phyloP scores from a whole-genome alignment of 1,284 basidiomycete species.

The Puccinia brachypodii region DNA sequence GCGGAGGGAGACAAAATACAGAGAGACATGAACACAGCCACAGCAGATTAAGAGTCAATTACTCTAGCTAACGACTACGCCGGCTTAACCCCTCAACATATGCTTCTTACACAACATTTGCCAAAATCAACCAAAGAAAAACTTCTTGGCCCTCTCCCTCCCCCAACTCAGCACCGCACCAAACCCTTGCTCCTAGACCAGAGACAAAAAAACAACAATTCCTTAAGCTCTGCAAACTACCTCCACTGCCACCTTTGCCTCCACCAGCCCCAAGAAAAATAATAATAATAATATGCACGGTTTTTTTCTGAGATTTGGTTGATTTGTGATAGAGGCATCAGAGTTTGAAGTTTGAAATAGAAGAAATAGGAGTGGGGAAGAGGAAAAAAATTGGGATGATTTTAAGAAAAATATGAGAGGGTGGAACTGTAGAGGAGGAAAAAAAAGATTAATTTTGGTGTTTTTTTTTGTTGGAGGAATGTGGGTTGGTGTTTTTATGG shows the following conservation, averaged over 20 bases:
- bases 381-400: too few relatives aligned
- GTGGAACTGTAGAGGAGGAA: too few relatives aligned
- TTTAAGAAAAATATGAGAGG: too few relatives aligned
- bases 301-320: too few relatives aligned
- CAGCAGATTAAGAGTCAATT: neutral
- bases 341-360: too few relatives aligned
- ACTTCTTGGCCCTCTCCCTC: neutral
- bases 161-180: neutral
- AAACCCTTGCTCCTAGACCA: neutral
- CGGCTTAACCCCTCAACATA: neutral
- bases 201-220: neutral
- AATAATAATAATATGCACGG: too few relatives aligned
- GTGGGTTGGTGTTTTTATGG: too few relatives aligned
- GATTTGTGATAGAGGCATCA: too few relatives aligned
- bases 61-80: neutral
- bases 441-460: too few relatives aligned
- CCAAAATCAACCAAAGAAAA: neutral
- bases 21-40: neutral
- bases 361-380: too few relatives aligned
- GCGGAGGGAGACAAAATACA: neutral
- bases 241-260: neutral
- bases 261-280: too few relatives aligned
- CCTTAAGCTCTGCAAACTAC: neutral
- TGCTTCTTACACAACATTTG: neutral
- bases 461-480: too few relatives aligned